Conservation (phyloP, 345 rosid species). For the Psidium guajava region DNA sequence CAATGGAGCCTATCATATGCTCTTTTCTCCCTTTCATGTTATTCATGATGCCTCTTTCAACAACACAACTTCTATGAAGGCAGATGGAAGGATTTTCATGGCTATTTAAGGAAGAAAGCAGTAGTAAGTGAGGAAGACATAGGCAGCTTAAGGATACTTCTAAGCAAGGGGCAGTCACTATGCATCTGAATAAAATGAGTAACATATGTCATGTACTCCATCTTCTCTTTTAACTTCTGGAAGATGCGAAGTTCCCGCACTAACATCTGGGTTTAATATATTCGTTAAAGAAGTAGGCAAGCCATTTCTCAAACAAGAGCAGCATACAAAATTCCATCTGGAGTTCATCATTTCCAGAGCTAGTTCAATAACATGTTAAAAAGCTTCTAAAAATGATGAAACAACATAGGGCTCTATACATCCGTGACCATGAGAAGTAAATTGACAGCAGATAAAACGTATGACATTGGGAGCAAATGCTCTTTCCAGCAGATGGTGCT, state of each 20-base stretch:
- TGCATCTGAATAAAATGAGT: background rate
- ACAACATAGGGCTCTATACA: background rate
- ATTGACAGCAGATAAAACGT: background rate
- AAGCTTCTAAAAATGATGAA: background rate
- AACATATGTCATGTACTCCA: background rate
- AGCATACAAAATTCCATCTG: background rate
- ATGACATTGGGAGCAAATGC: background rate
- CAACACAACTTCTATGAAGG: background rate
- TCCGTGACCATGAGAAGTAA: background rate
- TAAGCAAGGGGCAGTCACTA: background rate
- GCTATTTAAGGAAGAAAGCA: background rate
- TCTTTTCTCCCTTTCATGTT: background rate
- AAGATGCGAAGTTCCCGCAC: background rate
- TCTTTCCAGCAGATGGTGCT: background rate
- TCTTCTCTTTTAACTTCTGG: background rate
- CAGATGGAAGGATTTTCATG: background rate
- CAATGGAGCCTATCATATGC: background rate
- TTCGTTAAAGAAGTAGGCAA: background rate
- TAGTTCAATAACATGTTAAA: background rate
- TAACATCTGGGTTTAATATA: background rate
- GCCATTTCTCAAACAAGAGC: background rate
- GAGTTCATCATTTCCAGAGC: background rate
- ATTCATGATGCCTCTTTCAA: background rate
- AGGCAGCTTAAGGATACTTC: background rate
- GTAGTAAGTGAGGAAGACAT: background rate